Evolutionary conservation across 768 basidiomycete species (phyloP).

Genomic region (Termitomyces eurrhizus): DNA sequence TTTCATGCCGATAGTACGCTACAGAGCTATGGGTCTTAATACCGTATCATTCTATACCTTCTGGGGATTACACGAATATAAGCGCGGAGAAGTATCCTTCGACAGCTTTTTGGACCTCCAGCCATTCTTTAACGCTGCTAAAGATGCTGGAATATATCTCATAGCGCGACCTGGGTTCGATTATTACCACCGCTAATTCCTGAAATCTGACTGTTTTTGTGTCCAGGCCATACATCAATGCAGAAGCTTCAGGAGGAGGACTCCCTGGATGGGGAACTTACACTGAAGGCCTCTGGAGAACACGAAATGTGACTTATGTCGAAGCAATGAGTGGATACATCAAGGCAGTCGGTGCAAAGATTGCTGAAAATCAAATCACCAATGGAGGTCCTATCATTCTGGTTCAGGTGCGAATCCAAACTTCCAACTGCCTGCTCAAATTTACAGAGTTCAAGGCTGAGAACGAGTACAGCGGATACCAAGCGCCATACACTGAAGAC

Average conservation of each 20-base stretch:
- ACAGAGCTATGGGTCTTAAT: constrained; percentile 39
- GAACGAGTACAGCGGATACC: constrained; percentile 49
- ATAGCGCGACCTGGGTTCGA: constrained; percentile 48
- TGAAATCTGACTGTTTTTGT: not conserved
- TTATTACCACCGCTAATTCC: not conserved
- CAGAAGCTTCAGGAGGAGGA: constrained; percentile 48
- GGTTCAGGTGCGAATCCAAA: constrained; percentile 25
- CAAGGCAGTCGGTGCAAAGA: constrained; percentile 37
- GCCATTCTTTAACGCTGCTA: constrained; percentile 52
- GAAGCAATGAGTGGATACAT: constrained; percentile 50
- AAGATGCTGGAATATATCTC: constrained; percentile 51
- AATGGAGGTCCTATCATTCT: constrained; percentile 55
- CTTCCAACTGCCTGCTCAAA: no score
- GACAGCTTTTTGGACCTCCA: constrained; percentile 52
- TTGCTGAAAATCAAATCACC: constrained; percentile 53
- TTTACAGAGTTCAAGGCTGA: constrained; percentile 33
- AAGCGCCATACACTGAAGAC: constrained; percentile 36
- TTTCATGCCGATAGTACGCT: not conserved
- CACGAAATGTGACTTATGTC: constrained; percentile 35
- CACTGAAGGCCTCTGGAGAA: constrained; percentile 44
- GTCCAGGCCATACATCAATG: constrained; percentile 41
- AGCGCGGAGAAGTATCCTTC: constrained; percentile 47
- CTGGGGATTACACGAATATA: constrained; percentile 43
- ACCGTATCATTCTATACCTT: constrained; percentile 41
- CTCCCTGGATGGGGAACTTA: constrained; percentile 57